Evolutionary conservation across 2,329 filamentous ascomycete species (phyloP).

Genomic region (Botrytis squamosa): DNA sequence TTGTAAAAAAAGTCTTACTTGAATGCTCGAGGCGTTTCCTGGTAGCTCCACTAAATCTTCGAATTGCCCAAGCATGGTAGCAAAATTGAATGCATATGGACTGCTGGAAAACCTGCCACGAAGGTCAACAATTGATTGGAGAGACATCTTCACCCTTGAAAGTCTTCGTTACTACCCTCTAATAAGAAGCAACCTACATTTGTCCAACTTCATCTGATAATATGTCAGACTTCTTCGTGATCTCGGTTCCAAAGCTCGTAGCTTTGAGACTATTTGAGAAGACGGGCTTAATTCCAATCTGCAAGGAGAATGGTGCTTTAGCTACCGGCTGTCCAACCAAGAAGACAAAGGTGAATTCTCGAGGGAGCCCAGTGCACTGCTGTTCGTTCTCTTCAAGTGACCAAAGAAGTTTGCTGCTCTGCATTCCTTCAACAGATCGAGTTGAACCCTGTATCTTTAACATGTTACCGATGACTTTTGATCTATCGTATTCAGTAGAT

Average conservation of each 20-base stretch:
- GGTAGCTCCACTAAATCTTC: conserved; percentile 17
- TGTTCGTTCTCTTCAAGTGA: conserved; percentile 21
- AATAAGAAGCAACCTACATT: neutral
- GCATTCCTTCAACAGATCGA: conserved; percentile 11
- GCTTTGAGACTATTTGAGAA: conserved; percentile 1
- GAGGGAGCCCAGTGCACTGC: conserved; percentile 16
- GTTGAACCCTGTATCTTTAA: conserved; percentile 20
- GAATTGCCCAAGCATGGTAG: conserved; percentile 6
- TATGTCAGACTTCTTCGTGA: neutral
- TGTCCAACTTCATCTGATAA: conserved; percentile 14
- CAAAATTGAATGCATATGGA: conserved; percentile 16
- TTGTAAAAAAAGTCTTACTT: neutral
- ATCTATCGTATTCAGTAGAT: conserved; percentile 16
- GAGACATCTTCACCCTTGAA: neutral
- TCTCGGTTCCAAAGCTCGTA: neutral
- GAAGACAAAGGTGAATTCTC: conserved; percentile 20
- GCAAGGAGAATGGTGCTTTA: conserved; percentile 15
- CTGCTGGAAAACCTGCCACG: conserved; percentile 1
- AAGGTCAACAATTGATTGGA: neutral
- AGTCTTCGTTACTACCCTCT: neutral
- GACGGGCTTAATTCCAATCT: conserved; percentile 13
- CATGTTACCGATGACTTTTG: conserved; percentile 16
- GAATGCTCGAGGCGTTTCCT: neutral
- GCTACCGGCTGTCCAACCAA: conserved; percentile 17
- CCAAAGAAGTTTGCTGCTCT: conserved; percentile 18